These are phyloP conservation scores for Suaeda aralocaspica DNA, from an alignment of 148 eudicot genomes.

Conservation along the genomic window DNA sequence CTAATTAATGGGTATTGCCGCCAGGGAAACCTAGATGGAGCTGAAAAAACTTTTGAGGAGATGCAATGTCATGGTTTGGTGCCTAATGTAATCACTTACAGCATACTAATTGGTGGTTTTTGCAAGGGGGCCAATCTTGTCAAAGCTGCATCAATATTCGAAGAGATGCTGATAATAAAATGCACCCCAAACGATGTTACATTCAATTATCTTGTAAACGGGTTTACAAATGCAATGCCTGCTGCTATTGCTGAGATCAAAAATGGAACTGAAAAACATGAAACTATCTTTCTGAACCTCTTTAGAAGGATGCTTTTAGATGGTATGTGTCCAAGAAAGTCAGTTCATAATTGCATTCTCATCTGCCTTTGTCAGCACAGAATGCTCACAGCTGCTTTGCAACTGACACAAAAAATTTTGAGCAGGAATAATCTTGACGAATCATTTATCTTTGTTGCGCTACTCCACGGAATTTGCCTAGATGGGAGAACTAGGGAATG, in stretches of 20 bases:
- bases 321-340: conserved; percentile 44
- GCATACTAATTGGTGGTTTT: conserved; percentile 61
- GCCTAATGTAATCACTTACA: conserved; percentile 80
- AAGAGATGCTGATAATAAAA: conserved; percentile 57
- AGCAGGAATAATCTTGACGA: conserved; percentile 42
- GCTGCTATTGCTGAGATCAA: conserved; percentile 14
- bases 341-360: conserved; percentile 66
- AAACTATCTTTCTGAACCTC: conserved; percentile 37
- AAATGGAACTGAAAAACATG: conserved; percentile 26
- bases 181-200: conserved; percentile 77
- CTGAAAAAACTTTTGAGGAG: conserved; percentile 48
- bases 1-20: conserved; percentile 70
- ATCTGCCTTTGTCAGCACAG: conserved; percentile 66
- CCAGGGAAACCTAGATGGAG: conserved; percentile 39
- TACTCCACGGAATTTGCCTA: conserved; percentile 69
- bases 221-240: conserved; percentile 45
- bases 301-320: conserved; percentile 51
- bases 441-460: conserved; percentile 56
- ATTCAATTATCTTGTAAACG: conserved; percentile 64
- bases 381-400: conserved; percentile 59
- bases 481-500: conserved; percentile 72
- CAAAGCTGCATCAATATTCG: conserved; percentile 60
- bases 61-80: conserved; percentile 53
- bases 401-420: conserved; percentile 46
- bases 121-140: conserved; percentile 61